Evolutionary conservation across 1,284 basidiomycete species (phyloP).

Genomic region (Vanrija sp.): DNA sequence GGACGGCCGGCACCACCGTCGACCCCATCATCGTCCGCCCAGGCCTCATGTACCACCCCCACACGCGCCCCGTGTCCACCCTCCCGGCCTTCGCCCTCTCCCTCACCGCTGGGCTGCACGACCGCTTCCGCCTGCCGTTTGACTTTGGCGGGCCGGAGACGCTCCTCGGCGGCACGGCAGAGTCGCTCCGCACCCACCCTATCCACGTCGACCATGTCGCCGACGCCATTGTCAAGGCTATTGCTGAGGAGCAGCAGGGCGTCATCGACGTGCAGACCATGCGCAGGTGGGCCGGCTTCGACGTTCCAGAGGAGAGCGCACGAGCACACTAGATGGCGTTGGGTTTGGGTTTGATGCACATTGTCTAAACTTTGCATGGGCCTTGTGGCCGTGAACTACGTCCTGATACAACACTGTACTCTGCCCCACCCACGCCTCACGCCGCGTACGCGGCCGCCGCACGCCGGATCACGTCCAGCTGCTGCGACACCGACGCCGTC

Average conservation of each 20-base stretch:
- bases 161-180: slow-evolving; percentile 36
- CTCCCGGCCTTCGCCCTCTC: slow-evolving; percentile 81
- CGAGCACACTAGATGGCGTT: too few species aligned
- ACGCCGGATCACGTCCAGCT: slow-evolving; percentile 30
- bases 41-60: slow-evolving; percentile 95
- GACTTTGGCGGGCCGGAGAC: slow-evolving; percentile 49
- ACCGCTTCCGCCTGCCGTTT: slow-evolving; percentile 56
- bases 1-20: slow-evolving; percentile 1
- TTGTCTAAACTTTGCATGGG: too few species aligned
- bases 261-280: slow-evolving; percentile 72
- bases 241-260: slow-evolving; percentile 54
- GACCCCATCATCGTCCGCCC: slow-evolving; percentile 72
- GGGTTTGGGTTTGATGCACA: too few species aligned
- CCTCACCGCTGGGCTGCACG: slow-evolving; percentile 67
- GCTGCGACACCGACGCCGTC: slow-evolving; percentile 18
- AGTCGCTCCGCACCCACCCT: slow-evolving; percentile 74
- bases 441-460: slow-evolving; percentile 9
- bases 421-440: not conserved
- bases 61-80: slow-evolving; percentile 80
- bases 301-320: slow-evolving; percentile 5
- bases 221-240: slow-evolving; percentile 59
- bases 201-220: slow-evolving; percentile 96
- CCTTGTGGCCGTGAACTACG: not conserved
- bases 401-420: not conserved
- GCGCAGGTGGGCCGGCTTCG: slow-evolving; percentile 52